Conservation (phyloP, 148 eudicot genomes). For the Drosera capensis region DNA sequence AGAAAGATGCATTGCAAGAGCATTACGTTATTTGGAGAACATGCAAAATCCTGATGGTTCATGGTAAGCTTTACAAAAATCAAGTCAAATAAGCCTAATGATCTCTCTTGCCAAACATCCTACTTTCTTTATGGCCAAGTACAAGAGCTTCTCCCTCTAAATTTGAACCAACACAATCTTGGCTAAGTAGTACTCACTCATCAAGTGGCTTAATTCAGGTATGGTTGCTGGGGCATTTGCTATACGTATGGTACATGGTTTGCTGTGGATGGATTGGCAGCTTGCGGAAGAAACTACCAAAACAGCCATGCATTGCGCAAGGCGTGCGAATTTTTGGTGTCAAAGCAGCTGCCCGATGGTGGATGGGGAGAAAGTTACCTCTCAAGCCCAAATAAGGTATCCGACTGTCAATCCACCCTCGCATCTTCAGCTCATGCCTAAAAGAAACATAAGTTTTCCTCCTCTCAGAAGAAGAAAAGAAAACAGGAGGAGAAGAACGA, state of each 20-base stretch:
- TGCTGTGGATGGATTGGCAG: conserved; percentile 31
- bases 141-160: too few relatives aligned
- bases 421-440: too few relatives aligned
- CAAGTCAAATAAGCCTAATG: background rate
- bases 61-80: conserved; percentile 14
- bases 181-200: too few relatives aligned
- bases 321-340: conserved; percentile 38
- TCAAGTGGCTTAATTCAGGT: conserved; percentile 12
- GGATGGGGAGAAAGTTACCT: conserved; percentile 70
- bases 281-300: conserved; percentile 24
- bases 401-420: background rate
- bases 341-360: conserved; percentile 45
- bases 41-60: conserved; percentile 41
- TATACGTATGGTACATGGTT: conserved; percentile 57
- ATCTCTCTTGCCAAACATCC: background rate
- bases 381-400: conserved; percentile 43
- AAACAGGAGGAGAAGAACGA: too few relatives aligned
- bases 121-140: too few relatives aligned
- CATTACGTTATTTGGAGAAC: conserved; percentile 18
- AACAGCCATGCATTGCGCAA: conserved; percentile 26
- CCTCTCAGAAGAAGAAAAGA: too few relatives aligned
- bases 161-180: too few relatives aligned
- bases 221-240: conserved; percentile 53
- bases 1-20: conserved; percentile 25
- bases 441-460: too few relatives aligned